Base-by-base conservation (phyloP, 2,329 filamentous ascomycete genomes). In the Beauveria sp. region DNA sequence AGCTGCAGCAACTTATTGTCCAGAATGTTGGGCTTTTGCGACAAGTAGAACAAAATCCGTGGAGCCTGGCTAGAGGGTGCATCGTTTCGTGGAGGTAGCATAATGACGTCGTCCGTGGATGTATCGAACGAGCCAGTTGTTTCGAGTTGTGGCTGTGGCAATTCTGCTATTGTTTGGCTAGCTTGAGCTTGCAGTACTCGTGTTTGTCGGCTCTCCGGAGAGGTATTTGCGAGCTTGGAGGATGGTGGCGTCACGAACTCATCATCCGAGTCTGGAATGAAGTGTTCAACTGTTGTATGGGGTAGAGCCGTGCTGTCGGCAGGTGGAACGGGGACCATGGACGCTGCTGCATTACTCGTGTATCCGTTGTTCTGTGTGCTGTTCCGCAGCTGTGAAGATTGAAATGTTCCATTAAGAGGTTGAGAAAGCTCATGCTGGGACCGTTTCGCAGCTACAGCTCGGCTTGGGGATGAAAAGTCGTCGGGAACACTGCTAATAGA, bases 241-340 rank as follows among this genome's bases (percentile, higher is more conserved):
- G 71, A 71, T 9, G 71, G 74, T 14, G 79, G 75, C 5, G 77
- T 77, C 6, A 80, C 66, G 48, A 79, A 80, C 49, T 85, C 82
- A 49, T 85, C 83, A 50, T 85, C 83, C 0, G 83, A 86, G 66
- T 86, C 83, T 57, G 80, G 75, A 46, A 85, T 79, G 7, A 83
- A 69, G 40, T 74, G 72, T 34, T 75, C 72, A 59, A 49, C 43
- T 18, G 5, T 42, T 5, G 40, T 43, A 48, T 20, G 9, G 1
- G 16, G 26, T n/a, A 26, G 12, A 42, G 16, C 20, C 16, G 22
- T 28, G 28, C 10, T 26, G n/a, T 48, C 46, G 10, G 31, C 22
- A 12, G 43, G 5, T 12, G 12, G 28, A 2, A 31, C 20, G 18
- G 12, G 31, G 4, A 28, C n/a, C 3, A 40, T 10, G 5, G n/a